These are phyloP conservation scores for Taphrina sp. DNA, from an alignment of 1,139 yeast genomes.

Conservation along the genomic window DNA sequence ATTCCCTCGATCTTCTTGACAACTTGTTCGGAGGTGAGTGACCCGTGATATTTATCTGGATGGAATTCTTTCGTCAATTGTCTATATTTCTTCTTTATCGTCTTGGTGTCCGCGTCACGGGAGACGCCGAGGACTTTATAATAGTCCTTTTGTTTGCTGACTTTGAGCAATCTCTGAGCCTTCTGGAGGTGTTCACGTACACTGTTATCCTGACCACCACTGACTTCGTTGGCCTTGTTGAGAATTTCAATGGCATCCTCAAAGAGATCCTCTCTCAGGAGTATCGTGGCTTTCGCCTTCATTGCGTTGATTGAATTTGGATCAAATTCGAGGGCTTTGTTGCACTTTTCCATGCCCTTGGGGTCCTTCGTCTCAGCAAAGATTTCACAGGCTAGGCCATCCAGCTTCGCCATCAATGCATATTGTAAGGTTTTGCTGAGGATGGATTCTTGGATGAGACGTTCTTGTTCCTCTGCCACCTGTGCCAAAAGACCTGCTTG, in stretches of 20 bases:
- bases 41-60: constrained; percentile 84
- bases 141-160: constrained; percentile 65
- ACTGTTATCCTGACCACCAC: constrained; percentile 50
- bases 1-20: constrained; percentile 87
- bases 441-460: constrained; percentile 19
- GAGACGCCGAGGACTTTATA: constrained; percentile 74
- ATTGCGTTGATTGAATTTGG: constrained; percentile 51
- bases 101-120: constrained; percentile 65
- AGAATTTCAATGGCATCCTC: constrained; percentile 50
- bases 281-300: constrained; percentile 50
- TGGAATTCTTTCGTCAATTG: constrained; percentile 76
- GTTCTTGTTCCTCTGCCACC: constrained; percentile 14
- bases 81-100: constrained; percentile 79
- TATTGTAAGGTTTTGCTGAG: constrained; percentile 32
- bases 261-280: constrained; percentile 48
- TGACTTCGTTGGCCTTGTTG: constrained; percentile 47
- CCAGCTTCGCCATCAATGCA: constrained; percentile 43
- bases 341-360: constrained; percentile 48
- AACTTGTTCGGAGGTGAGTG: constrained; percentile 64
- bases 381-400: constrained; percentile 53
- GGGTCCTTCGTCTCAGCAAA: constrained; percentile 45
- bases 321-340: constrained; percentile 43
- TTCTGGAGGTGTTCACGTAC: constrained; percentile 55
- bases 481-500: constrained; percentile 30
- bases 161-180: constrained; percentile 54